Base-by-base conservation (phyloP, 75 land plant species). In the Selaginella moellendorffii region DNA sequence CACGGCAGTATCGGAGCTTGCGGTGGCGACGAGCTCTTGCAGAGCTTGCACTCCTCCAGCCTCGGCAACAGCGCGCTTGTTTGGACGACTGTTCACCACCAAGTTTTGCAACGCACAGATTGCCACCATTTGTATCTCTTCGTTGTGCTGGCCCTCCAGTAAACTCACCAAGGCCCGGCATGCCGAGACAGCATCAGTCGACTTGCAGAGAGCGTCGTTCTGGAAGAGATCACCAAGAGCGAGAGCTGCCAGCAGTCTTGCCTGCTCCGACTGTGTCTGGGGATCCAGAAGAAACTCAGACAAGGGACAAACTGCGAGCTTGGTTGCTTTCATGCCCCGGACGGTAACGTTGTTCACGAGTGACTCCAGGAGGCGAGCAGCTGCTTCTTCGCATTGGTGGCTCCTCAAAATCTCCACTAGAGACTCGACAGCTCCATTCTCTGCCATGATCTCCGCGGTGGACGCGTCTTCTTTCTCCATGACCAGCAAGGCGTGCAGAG, bases 221-320 rank as follows among this genome's bases (percentile, higher is more conserved):
- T 67, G 69, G 61, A 67, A 67, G 29, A 67, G 61, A 30, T 67
- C 69, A n/a, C 69, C 69, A 29, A 67, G 62, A 51, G 69, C 59
- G 20, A 67, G 61, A 14, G 69, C 62, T 54, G 69, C 53, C 21
- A 67, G 53, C 18, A 67, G 30, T 26, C 23, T 53, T n/a, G 69
- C 27, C 14, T 23, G 30, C n/a, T 31, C 20, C 26, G 21, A 51
- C 31, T 24, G 19, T 1, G 69, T 54, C 63, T 56, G 28, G 19
- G 69, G 61, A 28, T 67, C 62, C 26, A 67, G 59, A 0, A 67
- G 26, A 28, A 51, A 67, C 1, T 67, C 26, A 2, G 69, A 59
- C 27, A 67, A 36, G 1, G 69, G 69, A 54, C 54, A 53, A 54
- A 67, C 42, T 54, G 62, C 62, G 12, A 5, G 24, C n/a, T 67